Evolutionary conservation across 495 filamentous ascomycete genomes (phyloP).

Genomic region (Xylaria nigripes): DNA sequence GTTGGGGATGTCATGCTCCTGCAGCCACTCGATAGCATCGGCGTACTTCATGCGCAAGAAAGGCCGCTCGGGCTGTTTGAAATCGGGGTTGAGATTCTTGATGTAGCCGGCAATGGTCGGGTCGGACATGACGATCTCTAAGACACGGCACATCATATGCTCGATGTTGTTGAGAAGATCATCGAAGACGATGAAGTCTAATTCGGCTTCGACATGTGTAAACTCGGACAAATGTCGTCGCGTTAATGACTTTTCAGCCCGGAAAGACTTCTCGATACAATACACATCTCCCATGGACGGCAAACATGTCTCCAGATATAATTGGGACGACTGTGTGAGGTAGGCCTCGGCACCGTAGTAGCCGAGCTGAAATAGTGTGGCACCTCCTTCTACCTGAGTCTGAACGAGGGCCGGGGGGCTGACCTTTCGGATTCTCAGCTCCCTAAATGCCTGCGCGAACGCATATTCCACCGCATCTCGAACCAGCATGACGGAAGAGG

Average conservation of each 20-base stretch:
- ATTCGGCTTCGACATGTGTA: slow-evolving; percentile 92
- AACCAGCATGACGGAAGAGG: slow-evolving; percentile 85
- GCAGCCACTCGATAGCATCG: slow-evolving; percentile 92
- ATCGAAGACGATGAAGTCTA: slow-evolving; percentile 91
- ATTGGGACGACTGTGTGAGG: slow-evolving; percentile 93
- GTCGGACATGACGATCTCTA: slow-evolving; percentile 66
- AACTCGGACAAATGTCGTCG: slow-evolving; percentile 93
- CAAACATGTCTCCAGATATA: slow-evolving; percentile 94
- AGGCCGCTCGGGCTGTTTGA: slow-evolving; percentile 73
- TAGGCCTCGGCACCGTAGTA: slow-evolving; percentile 95
- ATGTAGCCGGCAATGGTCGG: slow-evolving; percentile 60
- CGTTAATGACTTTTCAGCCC: slow-evolving; percentile 91
- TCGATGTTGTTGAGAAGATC: slow-evolving; percentile 91
- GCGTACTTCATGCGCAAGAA: slow-evolving; percentile 94
- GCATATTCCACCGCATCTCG: slow-evolving; percentile 75
- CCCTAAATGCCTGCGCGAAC: slow-evolving; percentile 74
- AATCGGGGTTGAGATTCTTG: slow-evolving; percentile 77
- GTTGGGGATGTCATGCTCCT: slow-evolving; percentile 72
- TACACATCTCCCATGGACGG: slow-evolving; percentile 89
- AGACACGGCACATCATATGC: slow-evolving; percentile 76
- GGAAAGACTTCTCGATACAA: slow-evolving; percentile 98
- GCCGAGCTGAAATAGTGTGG: slow-evolving; percentile 85
- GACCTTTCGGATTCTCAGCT: slow-evolving; percentile 73
- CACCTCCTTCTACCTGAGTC: slow-evolving; percentile 94
- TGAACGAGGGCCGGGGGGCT: slow-evolving; percentile 96